Base-by-base conservation (phyloP, 805 yeast species). In the Candida railenensis region DNA sequence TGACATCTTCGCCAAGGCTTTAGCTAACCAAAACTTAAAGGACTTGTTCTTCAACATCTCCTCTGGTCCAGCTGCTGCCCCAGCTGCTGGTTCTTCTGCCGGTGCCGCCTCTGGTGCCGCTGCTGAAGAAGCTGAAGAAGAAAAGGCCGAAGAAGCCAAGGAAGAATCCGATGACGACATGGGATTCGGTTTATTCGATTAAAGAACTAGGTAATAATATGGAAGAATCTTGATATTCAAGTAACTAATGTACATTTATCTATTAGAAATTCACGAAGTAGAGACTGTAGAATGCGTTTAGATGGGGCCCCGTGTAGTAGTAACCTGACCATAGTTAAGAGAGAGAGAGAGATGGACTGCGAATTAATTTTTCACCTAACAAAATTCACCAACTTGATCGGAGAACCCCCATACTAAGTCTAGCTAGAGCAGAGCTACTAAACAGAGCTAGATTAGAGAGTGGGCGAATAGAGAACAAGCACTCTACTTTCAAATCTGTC, bases 31-130 rank as follows among this genome's bases (percentile, higher is more conserved):
- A 64, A 61, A 73, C 71, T 71, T 73, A 67, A 71, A 72, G 66
- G 76, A 70, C 51, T 67, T 70, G 49, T 73, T 73, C 75, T 73
- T 73, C 71, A 73, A 73, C 76, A 64, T 73, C 63, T 64, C 71
- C 45, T 55, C 76, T 59, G 76, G 61, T 53, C 72, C 77, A 54
- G 76, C 76, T 61, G 65, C 72, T 49, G 68, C 59, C 61, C 67
- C 71, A 51, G 65, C 67, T 45, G 56, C 61, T 45, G 67, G 63
- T 53, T 62, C 61, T 52, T 71, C 63, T 56, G 71, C 65, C 49
- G 66, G 61, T 49, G 68, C 55, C 47, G 65, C 54, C 53, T 70
- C 54, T 53, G 71, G 59, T 43, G 72, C 57, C 43, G 71, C 54
- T 43, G 73, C 53, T 45, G 72, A 54, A 42, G 72, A 53, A 40